Evolutionary conservation across 148 eudicot genomes (phyloP), one percentile per base, ranked within the genome.

Genomic region (Fallopia convolvulus): DNA sequence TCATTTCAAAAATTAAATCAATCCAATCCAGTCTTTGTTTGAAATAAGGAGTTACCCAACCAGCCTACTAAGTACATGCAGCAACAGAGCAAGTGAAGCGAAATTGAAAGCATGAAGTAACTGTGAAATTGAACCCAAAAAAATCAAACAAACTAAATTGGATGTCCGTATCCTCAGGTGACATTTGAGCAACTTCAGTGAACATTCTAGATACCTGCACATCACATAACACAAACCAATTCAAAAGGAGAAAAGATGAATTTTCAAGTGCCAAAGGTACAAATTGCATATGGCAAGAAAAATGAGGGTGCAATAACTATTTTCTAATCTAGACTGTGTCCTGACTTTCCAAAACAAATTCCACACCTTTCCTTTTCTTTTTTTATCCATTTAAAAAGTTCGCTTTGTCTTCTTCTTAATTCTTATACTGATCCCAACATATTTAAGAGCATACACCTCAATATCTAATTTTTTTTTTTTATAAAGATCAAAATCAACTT

Each of bases 81-180:
- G n/a, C n/a, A n/a, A n/a, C n/a, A n/a, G n/a, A n/a, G n/a, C n/a
- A n/a, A n/a, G n/a, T n/a, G n/a, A n/a, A n/a, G n/a, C n/a, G n/a
- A n/a, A n/a, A n/a, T n/a, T n/a, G n/a, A n/a, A n/a, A n/a, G n/a
- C n/a, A n/a, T n/a, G n/a, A n/a, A n/a, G n/a, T n/a, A n/a, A n/a
- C n/a, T n/a, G n/a, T n/a, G n/a, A n/a, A n/a, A n/a, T n/a, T n/a
- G n/a, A n/a, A n/a, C n/a, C n/a, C n/a, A n/a, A n/a, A n/a, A n/a
- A n/a, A n/a, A n/a, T n/a, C n/a, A n/a, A n/a, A n/a, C n/a, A n/a
- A n/a, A n/a, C n/a, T n/a, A n/a, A n/a, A n/a, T n/a, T 95, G 99
- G 75, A 92, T 87, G 84, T 95, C 99, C 60, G 97, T 92, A 91
- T 95, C 99, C 79, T 93, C 97, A 26, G 97, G 97, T 70, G 98